Percentiles rank a stretch among this genome's conserved stretches.
phyloP scores from a whole-genome alignment of 345 rosid genomes.

The Diplotaxis tenuifolia region DNA sequence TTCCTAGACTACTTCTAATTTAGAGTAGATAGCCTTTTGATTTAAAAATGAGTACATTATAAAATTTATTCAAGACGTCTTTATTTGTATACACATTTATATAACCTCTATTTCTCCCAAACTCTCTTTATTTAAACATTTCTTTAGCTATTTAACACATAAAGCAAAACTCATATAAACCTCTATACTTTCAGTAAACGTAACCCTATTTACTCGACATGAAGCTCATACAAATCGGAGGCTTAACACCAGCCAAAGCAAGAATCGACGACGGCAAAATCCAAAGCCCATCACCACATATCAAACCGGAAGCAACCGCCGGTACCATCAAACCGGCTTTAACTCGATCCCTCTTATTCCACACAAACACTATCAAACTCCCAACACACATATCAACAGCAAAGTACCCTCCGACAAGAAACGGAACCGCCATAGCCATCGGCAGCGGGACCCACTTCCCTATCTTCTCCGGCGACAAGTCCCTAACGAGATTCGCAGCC shows the following conservation, averaged over 20 bases:
- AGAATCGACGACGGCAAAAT: slow-evolving; percentile 43
- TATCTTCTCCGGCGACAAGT: slow-evolving; percentile 23
- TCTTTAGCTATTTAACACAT: slow-evolving; percentile 8
- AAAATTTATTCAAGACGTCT: background rate
- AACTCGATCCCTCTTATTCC: slow-evolving; percentile 43
- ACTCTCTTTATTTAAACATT: slow-evolving; percentile 10
- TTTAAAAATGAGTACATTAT: too few species aligned
- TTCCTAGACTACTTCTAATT: too few species aligned
- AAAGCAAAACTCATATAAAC: background rate
- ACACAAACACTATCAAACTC: slow-evolving; percentile 47
- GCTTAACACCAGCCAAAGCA: slow-evolving; percentile 37
- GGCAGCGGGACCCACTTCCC: slow-evolving; percentile 50
- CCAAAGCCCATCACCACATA: slow-evolving; percentile 47
- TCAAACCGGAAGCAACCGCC: slow-evolving; percentile 43
- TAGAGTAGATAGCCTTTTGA: too few species aligned
- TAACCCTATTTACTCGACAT: slow-evolving; percentile 12
- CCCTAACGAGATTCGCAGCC: slow-evolving; percentile 37
- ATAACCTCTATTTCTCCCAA: background rate
- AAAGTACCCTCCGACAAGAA: slow-evolving; percentile 48
- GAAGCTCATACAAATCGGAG: slow-evolving; percentile 43
- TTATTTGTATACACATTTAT: background rate
- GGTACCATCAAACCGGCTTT: slow-evolving; percentile 40
- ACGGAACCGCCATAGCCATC: slow-evolving; percentile 57
- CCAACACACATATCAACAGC: slow-evolving; percentile 56
- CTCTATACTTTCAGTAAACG: background rate